Base-by-base conservation (phyloP, 768 basidiomycete genomes). In the Serendipita sp. region DNA sequence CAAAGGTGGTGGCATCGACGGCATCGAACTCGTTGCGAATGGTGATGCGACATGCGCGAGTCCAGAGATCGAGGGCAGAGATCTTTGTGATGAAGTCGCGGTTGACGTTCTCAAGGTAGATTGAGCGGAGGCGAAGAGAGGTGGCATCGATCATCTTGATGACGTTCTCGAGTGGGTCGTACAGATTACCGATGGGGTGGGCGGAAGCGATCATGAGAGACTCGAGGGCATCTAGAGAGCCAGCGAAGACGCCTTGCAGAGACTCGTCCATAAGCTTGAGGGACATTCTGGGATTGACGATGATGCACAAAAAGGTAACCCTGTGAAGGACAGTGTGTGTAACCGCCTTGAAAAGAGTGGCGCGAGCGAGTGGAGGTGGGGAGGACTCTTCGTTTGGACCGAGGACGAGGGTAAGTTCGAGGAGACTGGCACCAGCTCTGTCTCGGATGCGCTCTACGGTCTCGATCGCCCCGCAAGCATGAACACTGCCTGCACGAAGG, bases 101-200 rank as follows among this genome's bases (percentile, higher is more conserved):
- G 20, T 58, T 58, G 11, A 58, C 53, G 33, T 58, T 58, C n/a
- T 58, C 53, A 9, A 58, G 53, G 30, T 58, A 58, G 53, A 58
- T n/a, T 4, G 24, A 24, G 17, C 33, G 24, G 53, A 58, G 53
- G 4, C 30, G 20, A n/a, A n/a, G 17, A 34, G 53, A 58, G 24
- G 53, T 22, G n/a, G 22, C 30, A 11, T 58, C 26, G 30, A 58
- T 58, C 26, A 33, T n/a, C 9, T 34, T 11, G 11, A 58, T 58
- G 17, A 58, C n/a, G 24, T 4, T 11, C 17, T 58, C 31, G 22
- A 58, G 53, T 4, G 53, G 53, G 17, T 31, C 53, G 26, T 58
- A 58, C 22, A 58, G 53, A 9, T 24, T 26, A 1, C 53, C 53
- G 30, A 58, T 58, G 1, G 53, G 26, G 2, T 58, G 30, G 26